Evolutionary conservation across 2,329 filamentous ascomycete species (phyloP).

Genomic region (Teratosphaeria viscida): DNA sequence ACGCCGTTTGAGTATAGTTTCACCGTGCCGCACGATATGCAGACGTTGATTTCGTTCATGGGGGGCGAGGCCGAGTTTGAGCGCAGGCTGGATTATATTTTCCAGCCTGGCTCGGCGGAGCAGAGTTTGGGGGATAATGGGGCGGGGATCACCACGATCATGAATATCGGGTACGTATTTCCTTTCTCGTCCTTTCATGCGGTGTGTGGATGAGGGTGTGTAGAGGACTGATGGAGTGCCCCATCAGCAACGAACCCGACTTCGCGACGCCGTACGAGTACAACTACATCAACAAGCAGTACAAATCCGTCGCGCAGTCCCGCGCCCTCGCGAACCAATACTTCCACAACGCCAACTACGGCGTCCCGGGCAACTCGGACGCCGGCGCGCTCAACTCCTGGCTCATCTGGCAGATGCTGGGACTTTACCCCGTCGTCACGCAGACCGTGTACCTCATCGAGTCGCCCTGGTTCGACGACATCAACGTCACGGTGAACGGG

Average conservation of each 20-base stretch:
- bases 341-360: constrained; percentile 20
- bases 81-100: constrained; percentile 32
- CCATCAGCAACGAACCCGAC: constrained; percentile 20
- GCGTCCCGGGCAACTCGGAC: constrained; percentile 24
- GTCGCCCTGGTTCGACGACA: constrained; percentile 17
- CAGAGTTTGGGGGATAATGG: neutral
- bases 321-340: constrained; percentile 19
- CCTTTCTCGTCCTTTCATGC: neutral
- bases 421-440: constrained; percentile 23
- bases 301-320: constrained; percentile 16
- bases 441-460: constrained; percentile 13
- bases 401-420: constrained; percentile 9
- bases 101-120: constrained; percentile 26
- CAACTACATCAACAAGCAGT: constrained; percentile 24
- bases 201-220: neutral
- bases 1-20: constrained; percentile 30
- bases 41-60: constrained; percentile 33
- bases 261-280: constrained; percentile 26
- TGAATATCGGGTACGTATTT: constrained; percentile 20
- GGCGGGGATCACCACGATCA: constrained; percentile 18
- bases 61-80: constrained; percentile 31
- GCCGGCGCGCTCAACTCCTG: constrained; percentile 23
- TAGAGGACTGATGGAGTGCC: neutral
- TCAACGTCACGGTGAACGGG: constrained; percentile 22
- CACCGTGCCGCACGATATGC: constrained; percentile 33